Evolutionary conservation across 2,329 filamentous ascomycete species (phyloP), one percentile per base, ranked within the genome.

Genomic region (Penicillium decumbens): DNA sequence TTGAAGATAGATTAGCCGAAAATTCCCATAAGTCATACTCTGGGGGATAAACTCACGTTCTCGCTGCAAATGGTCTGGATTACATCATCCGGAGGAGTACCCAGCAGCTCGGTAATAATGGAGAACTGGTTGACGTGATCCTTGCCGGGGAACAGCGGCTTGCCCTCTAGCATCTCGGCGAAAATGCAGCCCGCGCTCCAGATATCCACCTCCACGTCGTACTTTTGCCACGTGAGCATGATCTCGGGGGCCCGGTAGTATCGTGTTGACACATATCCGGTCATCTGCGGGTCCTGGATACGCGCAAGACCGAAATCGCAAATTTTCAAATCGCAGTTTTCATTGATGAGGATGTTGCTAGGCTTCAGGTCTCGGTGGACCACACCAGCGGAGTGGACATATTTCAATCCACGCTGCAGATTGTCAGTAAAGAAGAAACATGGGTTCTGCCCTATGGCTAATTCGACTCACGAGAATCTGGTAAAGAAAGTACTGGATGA

Each of bases 201-300:
- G 69, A 98, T 95, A 70, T 98, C 93, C 50, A 98, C 93, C 76
- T 97, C 93, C 41, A 97, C 85, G 63, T 98, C 93, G 75, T 98
- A 98, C 77, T 98, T 98, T 78, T 98, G 93, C 93, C 93, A 98
- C 58, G 93, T 97, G 69, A 98, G 89, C 93, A 98, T 98, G 69
- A 98, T 98, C 74, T 98, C 93, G 15, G 93, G 93, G 7, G 93
- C 93, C 66, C 93, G 85, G 80, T 98, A 98, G 80, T 98, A 98
- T 79, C 93, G 81, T 55, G 93, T 98, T 41, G 93, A 97, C 53
- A 98, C 93, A 69, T 98, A 98, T 62, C 93, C 93, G 37, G 93
- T 98, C 93, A 98, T 98, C 75, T 98, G 93, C 30, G 93, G 93
- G 68, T 98, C 93, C 72, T 98, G 93, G 65, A 98, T 95, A 72